phyloP scores from a whole-genome alignment of 768 basidiomycete species.

The Leccinum arenicola region DNA sequence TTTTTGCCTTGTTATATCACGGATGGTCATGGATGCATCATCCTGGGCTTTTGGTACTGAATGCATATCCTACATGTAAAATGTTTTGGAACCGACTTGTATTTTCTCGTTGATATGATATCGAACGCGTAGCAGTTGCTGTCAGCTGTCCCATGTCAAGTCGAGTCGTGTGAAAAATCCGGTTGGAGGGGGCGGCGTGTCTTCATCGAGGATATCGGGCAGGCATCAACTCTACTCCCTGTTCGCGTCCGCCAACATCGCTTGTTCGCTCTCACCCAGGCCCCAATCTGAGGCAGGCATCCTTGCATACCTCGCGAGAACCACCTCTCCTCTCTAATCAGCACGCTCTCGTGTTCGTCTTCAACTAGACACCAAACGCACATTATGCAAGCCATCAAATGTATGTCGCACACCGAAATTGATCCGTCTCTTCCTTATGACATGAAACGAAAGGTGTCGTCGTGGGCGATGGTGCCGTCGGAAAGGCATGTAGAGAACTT shows the following conservation, averaged over 20 bases:
- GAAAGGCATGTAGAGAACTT: conserved; percentile 64
- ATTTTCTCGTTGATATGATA: conserved; percentile 16
- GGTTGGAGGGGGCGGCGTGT: conserved; percentile 13
- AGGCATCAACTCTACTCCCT: conserved; percentile 24
- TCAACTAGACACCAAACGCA: conserved; percentile 15
- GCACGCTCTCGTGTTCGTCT: conserved; percentile 13
- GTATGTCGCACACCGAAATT: conserved; percentile 41
- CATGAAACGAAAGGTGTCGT: conserved; percentile 73
- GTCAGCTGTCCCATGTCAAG: conserved; percentile 3
- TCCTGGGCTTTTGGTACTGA: conserved; percentile 7
- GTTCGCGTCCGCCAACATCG: conserved; percentile 11
- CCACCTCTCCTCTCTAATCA: conserved; percentile 11
- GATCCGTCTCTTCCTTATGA: conserved; percentile 30
- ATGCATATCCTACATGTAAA: conserved; percentile 33
- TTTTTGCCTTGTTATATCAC: conserved; percentile 13
- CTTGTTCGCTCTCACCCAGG: neutral
- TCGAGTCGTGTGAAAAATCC: conserved; percentile 24
- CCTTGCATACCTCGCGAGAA: neutral
- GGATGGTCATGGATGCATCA: conserved; percentile 9
- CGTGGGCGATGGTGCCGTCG: conserved; percentile 97
- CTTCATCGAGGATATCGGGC: conserved; percentile 30
- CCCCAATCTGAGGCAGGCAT: conserved; percentile 5
- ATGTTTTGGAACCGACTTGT: conserved; percentile 30
- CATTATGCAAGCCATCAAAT: conserved; percentile 89
- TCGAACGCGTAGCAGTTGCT: conserved; percentile 6